phyloP scores from a whole-genome alignment of 495 filamentous ascomycete species.

The Penicillium paradoxum region DNA sequence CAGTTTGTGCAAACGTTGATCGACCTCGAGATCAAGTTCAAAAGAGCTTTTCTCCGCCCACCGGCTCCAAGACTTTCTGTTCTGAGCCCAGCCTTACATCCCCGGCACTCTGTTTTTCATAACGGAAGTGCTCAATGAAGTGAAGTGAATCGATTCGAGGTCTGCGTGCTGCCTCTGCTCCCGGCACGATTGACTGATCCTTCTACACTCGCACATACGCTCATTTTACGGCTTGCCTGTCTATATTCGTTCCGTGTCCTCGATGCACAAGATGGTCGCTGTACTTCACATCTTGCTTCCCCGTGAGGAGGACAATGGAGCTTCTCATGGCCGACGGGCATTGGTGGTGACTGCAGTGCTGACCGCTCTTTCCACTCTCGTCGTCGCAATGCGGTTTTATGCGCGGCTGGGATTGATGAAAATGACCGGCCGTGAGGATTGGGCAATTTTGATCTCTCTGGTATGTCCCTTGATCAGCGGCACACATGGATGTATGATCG shows the following conservation, averaged over 20 bases:
- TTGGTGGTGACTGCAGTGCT: slow-evolving; percentile 36
- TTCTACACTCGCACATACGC: not conserved
- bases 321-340: slow-evolving; percentile 27
- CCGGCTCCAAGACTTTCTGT: not conserved
- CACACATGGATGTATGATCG: not conserved
- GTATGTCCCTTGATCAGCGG: slow-evolving; percentile 4
- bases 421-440: slow-evolving; percentile 35
- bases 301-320: slow-evolving; percentile 16
- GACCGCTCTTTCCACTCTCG: slow-evolving; percentile 22
- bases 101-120: not conserved
- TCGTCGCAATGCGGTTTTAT: slow-evolving; percentile 33
- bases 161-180: not conserved
- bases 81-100: not conserved
- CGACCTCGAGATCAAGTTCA: not conserved
- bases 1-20: slow-evolving; percentile 1
- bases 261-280: slow-evolving; percentile 16
- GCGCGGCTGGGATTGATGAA: slow-evolving; percentile 35
- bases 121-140: not conserved
- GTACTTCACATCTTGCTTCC: slow-evolving; percentile 15
- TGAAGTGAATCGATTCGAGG: not conserved
- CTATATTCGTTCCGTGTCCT: slow-evolving; percentile 5
- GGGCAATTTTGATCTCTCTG: slow-evolving; percentile 29
- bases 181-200: not conserved
- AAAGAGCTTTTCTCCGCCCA: not conserved
- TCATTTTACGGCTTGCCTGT: slow-evolving; percentile 11